Evolutionary conservation across 164 flowering plant species (phyloP).

Genomic region (Magnolia kwangsiensis): DNA sequence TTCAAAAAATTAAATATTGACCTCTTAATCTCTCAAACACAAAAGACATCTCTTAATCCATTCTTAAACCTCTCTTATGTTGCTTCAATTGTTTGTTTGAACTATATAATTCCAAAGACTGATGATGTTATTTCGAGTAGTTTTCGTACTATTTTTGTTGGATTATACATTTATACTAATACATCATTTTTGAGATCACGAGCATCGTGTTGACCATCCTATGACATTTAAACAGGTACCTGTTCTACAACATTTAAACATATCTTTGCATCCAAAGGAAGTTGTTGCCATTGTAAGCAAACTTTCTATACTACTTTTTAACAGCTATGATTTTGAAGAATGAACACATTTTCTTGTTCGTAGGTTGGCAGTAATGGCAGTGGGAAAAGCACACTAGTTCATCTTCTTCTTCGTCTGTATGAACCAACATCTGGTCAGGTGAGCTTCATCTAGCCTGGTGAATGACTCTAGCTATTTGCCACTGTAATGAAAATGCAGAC

Average conservation of each 20-base stretch:
- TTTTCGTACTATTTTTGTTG: no score
- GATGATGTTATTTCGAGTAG: no score
- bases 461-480: not conserved
- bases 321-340: not conserved
- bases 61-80: no score
- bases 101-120: no score
- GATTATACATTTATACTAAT: no score
- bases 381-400: conserved; percentile 91
- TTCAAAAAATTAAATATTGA: no score
- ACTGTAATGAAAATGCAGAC: no score
- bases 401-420: conserved; percentile 83
- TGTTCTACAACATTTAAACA: conserved; percentile 54
- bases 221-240: conserved; percentile 47
- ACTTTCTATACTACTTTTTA: conserved; percentile 1
- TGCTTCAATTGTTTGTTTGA: no score
- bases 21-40: no score
- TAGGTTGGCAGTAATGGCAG: conserved; percentile 98
- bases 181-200: not conserved
- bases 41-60: no score
- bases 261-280: conserved; percentile 70
- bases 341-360: conserved; percentile 11
- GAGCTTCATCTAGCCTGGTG: conserved; percentile 8
- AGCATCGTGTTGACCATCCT: not conserved
- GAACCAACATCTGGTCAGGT: conserved; percentile 94
- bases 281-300: conserved; percentile 83